A percentile compares a stretch with the other conserved stretches of the same genome.
These are phyloP conservation scores for Sanghuangporus sanghuang DNA, from an alignment of 1,284 basidiomycete genomes.

Conservation along the genomic window DNA sequence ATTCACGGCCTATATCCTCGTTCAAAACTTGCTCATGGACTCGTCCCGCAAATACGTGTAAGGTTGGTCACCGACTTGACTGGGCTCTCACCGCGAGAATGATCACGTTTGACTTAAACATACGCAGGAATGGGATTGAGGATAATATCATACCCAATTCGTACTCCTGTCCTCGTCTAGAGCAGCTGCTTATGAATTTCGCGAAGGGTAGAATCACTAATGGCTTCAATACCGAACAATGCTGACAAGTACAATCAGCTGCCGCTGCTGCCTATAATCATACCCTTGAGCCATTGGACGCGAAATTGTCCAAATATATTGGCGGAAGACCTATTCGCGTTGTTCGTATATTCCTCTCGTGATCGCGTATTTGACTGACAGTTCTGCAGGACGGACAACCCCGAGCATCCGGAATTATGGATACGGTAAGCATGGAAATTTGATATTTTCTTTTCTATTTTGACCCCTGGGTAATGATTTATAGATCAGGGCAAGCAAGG, in stretches of 20 bases:
- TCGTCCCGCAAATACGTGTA: slow-evolving; percentile 49
- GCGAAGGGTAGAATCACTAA: slow-evolving; percentile 41
- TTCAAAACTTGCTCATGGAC: slow-evolving; percentile 38
- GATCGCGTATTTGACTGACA: not conserved
- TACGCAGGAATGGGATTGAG: slow-evolving; percentile 55
- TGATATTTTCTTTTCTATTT: not conserved
- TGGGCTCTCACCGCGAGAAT: not conserved
- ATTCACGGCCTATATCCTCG: slow-evolving; percentile 67
- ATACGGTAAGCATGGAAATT: slow-evolving; percentile 46
- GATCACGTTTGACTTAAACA: not conserved
- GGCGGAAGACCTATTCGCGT: slow-evolving; percentile 66
- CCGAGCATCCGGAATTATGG: slow-evolving; percentile 73
- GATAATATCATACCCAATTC: slow-evolving; percentile 75
- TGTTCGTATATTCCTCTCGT: slow-evolving; percentile 16
- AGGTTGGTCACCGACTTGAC: slow-evolving; percentile 35
- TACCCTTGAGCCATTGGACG: slow-evolving; percentile 59
- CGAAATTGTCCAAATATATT: slow-evolving; percentile 62
- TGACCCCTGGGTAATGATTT: not conserved
- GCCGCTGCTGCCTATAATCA: slow-evolving; percentile 65
- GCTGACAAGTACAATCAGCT: slow-evolving; percentile 32
- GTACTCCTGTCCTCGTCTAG: slow-evolving; percentile 60
- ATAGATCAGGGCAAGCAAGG: slow-evolving; percentile 61
- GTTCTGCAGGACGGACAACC: slow-evolving; percentile 60
- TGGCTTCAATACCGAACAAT: not conserved
- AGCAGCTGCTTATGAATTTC: slow-evolving; percentile 57